A percentile compares a stretch with the other conserved stretches of the same genome.
Evolutionary conservation across 164 flowering plant genomes (phyloP).

Genomic region (Nymphaea colorata): DNA sequence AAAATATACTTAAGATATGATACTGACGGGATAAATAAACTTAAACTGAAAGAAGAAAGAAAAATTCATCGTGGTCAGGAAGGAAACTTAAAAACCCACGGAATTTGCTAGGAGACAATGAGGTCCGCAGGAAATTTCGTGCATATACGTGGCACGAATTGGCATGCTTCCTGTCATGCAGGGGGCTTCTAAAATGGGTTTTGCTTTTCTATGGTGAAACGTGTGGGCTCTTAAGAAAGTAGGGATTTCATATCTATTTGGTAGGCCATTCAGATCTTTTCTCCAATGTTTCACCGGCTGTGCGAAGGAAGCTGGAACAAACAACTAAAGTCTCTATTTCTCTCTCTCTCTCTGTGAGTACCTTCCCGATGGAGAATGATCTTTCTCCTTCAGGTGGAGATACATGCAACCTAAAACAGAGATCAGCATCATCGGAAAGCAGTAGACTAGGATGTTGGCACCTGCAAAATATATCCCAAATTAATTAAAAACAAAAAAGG

Average conservation of each 20-base stretch:
- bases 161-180: too few species aligned
- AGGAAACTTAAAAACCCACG: too few species aligned
- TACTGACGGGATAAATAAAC: too few species aligned
- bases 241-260: not conserved
- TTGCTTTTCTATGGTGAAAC: too few species aligned
- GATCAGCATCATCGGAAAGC: constrained; percentile 43
- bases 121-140: too few species aligned
- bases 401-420: constrained; percentile 49
- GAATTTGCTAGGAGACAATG: too few species aligned
- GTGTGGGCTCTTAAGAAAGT: not conserved
- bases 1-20: too few species aligned
- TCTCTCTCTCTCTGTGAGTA: not conserved
- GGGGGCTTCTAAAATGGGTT: too few species aligned
- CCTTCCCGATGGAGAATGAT: not conserved
- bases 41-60: too few species aligned
- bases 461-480: constrained; percentile 14
- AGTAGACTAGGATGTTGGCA: constrained; percentile 26
- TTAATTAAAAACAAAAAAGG: not conserved
- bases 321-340: not conserved
- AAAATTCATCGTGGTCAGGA: too few species aligned
- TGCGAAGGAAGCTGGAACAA: not conserved
- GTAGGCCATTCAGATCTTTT: not conserved
- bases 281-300: not conserved
- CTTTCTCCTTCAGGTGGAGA: constrained; percentile 44
- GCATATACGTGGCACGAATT: too few species aligned